Percentiles rank a stretch among this genome's conserved stretches.
Evolutionary conservation across 1,139 yeast species (phyloP).

Genomic region (Hemisphaericaspora xylanilytica): DNA sequence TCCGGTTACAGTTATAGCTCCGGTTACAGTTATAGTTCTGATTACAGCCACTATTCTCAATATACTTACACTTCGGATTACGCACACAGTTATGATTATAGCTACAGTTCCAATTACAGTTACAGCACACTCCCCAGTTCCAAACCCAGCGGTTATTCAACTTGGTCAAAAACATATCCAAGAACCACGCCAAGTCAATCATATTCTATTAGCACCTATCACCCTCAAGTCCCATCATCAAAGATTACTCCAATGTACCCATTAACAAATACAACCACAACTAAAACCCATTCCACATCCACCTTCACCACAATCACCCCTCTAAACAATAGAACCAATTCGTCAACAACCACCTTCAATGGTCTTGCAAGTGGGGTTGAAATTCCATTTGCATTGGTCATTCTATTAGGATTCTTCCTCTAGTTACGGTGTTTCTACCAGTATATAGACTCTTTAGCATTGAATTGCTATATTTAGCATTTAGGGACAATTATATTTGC

Average conservation of each 20-base stretch:
- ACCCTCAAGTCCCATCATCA: conserved; percentile 1
- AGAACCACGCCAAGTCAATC: too few species aligned
- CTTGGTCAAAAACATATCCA: not conserved
- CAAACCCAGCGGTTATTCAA: not conserved
- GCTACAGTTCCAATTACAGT: not conserved
- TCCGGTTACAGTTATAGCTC: conserved; percentile 1
- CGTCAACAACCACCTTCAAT: not conserved
- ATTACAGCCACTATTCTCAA: not conserved
- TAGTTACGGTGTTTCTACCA: not conserved
- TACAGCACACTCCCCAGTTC: not conserved
- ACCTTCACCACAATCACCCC: not conserved
- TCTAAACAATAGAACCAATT: conserved; percentile 2
- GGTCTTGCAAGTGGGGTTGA: not conserved
- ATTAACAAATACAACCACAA: not conserved
- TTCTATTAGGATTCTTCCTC: not conserved
- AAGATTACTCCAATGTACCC: conserved; percentile 1
- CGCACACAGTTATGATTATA: not conserved
- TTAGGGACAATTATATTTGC: not conserved
- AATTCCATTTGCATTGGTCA: conserved; percentile 1
- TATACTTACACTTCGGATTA: not conserved
- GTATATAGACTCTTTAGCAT: not conserved
- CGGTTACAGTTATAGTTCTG: not conserved
- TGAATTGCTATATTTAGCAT: too few species aligned
- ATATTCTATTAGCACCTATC: not conserved
- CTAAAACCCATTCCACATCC: not conserved